These are phyloP conservation scores for Pleurotus citrinopileatus DNA, from an alignment of 768 basidiomycete species.

Conservation along the genomic window DNA sequence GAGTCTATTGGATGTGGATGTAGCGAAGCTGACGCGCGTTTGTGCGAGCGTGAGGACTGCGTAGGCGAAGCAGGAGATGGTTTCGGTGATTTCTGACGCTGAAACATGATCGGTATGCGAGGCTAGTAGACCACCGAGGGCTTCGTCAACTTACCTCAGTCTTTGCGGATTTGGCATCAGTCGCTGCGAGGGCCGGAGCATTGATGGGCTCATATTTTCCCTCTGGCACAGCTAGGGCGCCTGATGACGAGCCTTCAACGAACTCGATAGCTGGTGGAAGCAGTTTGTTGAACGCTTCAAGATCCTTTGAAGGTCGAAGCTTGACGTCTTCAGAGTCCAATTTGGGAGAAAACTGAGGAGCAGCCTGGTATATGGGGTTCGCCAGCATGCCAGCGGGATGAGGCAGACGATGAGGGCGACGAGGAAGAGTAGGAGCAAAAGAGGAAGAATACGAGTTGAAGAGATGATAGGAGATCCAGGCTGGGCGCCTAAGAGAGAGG, in stretches of 20 bases:
- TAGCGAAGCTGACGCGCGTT: slow-evolving; percentile 41
- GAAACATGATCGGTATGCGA: not conserved
- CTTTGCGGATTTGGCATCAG: slow-evolving; percentile 25
- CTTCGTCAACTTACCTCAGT: slow-evolving; percentile 47
- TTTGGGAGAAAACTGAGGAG: slow-evolving; percentile 46
- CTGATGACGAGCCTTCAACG: slow-evolving; percentile 80
- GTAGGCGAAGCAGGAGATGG: slow-evolving; percentile 12
- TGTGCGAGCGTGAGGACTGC: slow-evolving; percentile 19
- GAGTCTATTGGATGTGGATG: slow-evolving; percentile 46
- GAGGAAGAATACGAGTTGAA: too few relatives aligned
- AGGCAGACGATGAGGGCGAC: slow-evolving; percentile 9
- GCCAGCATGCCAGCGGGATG: slow-evolving; percentile 52
- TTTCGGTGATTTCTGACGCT: slow-evolving; percentile 11
- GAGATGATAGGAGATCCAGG: slow-evolving; percentile 2
- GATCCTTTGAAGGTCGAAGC: slow-evolving; percentile 65
- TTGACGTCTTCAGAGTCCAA: slow-evolving; percentile 51
- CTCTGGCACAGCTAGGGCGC: slow-evolving; percentile 65
- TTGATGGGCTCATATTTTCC: slow-evolving; percentile 85
- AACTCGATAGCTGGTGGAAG: slow-evolving; percentile 82
- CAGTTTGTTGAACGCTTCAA: slow-evolving; percentile 75
- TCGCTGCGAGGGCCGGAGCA: slow-evolving; percentile 44
- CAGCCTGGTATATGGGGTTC: slow-evolving; percentile 54
- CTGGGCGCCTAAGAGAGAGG: slow-evolving; percentile 2
- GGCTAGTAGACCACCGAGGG: not conserved
- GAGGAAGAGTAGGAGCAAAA: not conserved